phyloP scores from a whole-genome alignment of 108 stramenopile species.

The Aureococcus anophagefferens region DNA sequence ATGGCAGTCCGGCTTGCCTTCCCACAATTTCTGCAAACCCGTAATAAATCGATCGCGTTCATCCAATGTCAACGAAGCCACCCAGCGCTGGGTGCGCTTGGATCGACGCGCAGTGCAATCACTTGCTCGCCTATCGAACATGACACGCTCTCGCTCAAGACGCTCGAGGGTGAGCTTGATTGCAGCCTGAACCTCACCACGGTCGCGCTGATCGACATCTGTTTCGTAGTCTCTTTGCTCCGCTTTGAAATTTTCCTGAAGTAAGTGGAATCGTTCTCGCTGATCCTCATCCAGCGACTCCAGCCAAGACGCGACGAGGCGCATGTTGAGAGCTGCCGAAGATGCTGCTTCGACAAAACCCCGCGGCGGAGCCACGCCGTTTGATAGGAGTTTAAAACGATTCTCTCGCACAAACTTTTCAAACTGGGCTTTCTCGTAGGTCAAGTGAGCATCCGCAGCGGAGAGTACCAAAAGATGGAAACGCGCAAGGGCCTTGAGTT shows the following conservation, averaged over 20 bases:
- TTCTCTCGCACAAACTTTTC: not conserved
- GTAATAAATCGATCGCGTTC: not conserved
- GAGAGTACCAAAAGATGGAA: not conserved
- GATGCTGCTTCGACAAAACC: not conserved
- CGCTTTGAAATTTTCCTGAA: not conserved
- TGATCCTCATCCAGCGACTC: not conserved
- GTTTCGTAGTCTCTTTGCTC: not conserved
- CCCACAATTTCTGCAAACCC: not conserved
- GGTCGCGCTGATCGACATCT: not conserved
- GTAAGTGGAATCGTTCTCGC: not conserved
- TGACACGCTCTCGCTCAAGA: too few species aligned
- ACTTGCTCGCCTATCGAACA: too few species aligned
- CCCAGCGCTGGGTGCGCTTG: not conserved
- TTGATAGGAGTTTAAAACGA: not conserved
- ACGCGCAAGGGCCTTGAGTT: too few species aligned
- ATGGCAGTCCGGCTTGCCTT: not conserved
- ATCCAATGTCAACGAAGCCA: not conserved
- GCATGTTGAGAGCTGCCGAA: not conserved
- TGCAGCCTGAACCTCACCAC: not conserved
- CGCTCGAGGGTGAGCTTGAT: not conserved
- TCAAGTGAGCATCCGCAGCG: not conserved
- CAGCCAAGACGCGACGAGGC: not conserved
- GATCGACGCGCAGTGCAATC: not conserved
- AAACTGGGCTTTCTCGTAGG: not conserved
- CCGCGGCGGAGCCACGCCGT: not conserved